A percentile compares a stretch with the other conserved stretches of the same genome.
Evolutionary conservation across 2,329 filamentous ascomycete species (phyloP).

Genomic region (Lasiodiplodia hormozganensis): DNA sequence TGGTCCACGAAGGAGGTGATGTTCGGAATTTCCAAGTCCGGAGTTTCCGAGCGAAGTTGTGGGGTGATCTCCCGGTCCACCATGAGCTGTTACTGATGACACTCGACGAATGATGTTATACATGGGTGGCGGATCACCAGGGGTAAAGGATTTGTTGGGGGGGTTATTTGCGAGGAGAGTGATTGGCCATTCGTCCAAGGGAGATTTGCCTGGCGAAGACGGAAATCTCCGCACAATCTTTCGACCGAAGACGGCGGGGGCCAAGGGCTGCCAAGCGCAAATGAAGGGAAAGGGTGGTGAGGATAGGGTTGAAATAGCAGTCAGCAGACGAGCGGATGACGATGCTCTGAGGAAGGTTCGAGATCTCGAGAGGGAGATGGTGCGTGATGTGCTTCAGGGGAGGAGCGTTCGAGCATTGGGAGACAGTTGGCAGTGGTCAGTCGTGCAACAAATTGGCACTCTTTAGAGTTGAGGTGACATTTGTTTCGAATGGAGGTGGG

Average conservation of each 20-base stretch:
- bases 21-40: not conserved
- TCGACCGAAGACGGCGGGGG: no score
- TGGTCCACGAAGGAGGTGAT: not conserved
- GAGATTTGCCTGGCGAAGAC: not conserved
- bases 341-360: constrained; percentile 4
- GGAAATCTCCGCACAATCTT: not conserved
- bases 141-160: not conserved
- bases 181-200: not conserved
- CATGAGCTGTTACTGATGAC: not conserved
- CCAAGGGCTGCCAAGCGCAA: not conserved
- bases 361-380: not conserved
- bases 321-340: constrained; percentile 12
- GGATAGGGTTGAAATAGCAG: not conserved
- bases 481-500: not conserved
- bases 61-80: not conserved
- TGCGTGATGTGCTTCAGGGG: not conserved
- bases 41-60: not conserved
- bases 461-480: not conserved
- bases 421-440: not conserved
- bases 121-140: not conserved
- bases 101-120: not conserved
- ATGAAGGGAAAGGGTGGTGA: not conserved
- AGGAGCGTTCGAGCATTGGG: not conserved
- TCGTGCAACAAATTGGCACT: not conserved
- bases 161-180: not conserved